Conservation (phyloP, 2,329 filamentous ascomycete species). For the Ophiocordyceps camponoti-saundersi region DNA sequence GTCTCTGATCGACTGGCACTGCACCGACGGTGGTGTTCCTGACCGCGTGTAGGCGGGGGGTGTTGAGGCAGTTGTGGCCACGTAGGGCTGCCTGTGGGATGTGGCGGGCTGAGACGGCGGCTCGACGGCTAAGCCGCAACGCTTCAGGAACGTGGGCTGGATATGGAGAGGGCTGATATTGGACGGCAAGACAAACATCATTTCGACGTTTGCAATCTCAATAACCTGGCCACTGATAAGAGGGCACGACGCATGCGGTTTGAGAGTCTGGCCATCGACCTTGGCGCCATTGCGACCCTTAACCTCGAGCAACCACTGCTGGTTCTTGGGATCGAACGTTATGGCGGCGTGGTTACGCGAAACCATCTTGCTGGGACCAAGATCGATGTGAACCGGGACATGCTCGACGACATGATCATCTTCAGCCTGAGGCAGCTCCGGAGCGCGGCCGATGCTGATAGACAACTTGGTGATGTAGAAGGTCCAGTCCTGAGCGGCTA, state of each 20-base stretch:
- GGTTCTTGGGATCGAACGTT: slow-evolving; percentile 49
- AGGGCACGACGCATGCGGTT: slow-evolving; percentile 45
- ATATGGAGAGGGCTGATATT: slow-evolving; percentile 50
- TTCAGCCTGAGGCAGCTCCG: slow-evolving; percentile 26
- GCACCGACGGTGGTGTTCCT: slow-evolving; percentile 39
- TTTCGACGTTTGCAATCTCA: slow-evolving; percentile 83
- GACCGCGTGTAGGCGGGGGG: slow-evolving; percentile 43
- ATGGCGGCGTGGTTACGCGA: slow-evolving; percentile 64
- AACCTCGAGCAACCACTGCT: slow-evolving; percentile 69
- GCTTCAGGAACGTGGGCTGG: slow-evolving; percentile 50
- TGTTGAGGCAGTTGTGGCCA: slow-evolving; percentile 44
- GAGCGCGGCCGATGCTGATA: slow-evolving; percentile 59
- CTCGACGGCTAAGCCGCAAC: slow-evolving; percentile 36
- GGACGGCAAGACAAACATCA: slow-evolving; percentile 94
- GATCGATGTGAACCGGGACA: slow-evolving; percentile 62
- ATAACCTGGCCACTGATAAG: slow-evolving; percentile 80
- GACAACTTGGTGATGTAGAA: slow-evolving; percentile 65
- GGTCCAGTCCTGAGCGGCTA: slow-evolving; percentile 68
- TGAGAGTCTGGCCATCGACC: slow-evolving; percentile 57
- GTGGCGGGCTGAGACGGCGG: slow-evolving; percentile 10
- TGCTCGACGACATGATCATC: slow-evolving; percentile 26
- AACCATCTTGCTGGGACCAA: slow-evolving; percentile 69
- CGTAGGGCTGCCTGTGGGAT: slow-evolving; percentile 24
- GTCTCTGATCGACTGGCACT: slow-evolving; percentile 9
- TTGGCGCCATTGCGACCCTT: slow-evolving; percentile 86